Evolutionary conservation across 305 asterid genomes (phyloP), one percentile per base, ranked within the genome.

Genomic region (Plantago lanceolata): DNA sequence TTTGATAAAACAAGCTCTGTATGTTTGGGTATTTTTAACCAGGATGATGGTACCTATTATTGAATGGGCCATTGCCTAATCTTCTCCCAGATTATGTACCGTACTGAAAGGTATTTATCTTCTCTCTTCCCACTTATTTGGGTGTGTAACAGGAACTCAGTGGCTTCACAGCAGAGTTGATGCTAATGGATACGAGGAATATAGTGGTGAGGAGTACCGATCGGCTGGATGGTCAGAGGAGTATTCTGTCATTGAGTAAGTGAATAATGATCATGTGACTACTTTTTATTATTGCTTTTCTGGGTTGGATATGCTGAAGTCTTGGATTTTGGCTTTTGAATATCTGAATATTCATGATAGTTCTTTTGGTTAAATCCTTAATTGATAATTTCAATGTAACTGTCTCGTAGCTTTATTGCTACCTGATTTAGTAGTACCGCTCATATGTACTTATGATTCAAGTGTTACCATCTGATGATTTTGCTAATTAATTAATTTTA

Each of bases 181-280:
- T 65, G 68, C 81, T 18, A 67, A 74, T 48, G 97, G 97, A 21
- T 93, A 93, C 58, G 99, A 93, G 77, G 99, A 93, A 67, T 93
- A 93, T 74, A 86, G 95, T 74, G 88, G 97, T 45, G 48, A 76
- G 60, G 99, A 93, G 70, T 79, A 84, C 71, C 87, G 93, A 49
- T 88, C 99, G 21, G 93, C 97, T 77, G 99, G 99, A 48, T 90
- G 95, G 74, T 71, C 84, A 0, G 99, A 93, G 84, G 96, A 86
- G 73, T 93, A 87, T 75, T 76, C 89, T 55, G 88, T 93, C 70
- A 64, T 84, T 19, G 86, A 81, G 99, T 93, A 76, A 84, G 96
- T 81, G 9, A 54, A 67, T 21, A 8, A 45, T 57, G 20, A 21
- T 21, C 48, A 19, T 26, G 50, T 60, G 47, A 64, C 45, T n/a